Percentiles rank a stretch among this genome's conserved stretches.
phyloP scores from a whole-genome alignment of 108 stramenopile genomes.

The Skeletonema grethae region DNA sequence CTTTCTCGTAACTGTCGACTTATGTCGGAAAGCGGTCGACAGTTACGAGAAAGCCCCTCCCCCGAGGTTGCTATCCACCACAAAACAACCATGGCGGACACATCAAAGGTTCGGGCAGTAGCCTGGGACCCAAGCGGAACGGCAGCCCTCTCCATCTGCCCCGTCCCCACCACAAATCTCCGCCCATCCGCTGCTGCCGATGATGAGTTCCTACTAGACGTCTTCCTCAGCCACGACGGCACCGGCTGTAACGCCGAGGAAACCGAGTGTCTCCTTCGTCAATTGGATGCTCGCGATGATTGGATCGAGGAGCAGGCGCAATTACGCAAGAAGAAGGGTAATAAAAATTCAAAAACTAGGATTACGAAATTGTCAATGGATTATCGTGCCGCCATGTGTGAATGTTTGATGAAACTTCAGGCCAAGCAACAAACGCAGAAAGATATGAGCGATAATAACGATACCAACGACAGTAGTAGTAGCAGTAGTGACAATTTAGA shows the following conservation, averaged over 20 bases:
- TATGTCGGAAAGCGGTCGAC: too few species aligned
- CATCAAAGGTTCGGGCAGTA: constrained; percentile 18
- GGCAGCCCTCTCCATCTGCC: constrained; percentile 30
- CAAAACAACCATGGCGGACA: not conserved
- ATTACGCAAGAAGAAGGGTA: not conserved
- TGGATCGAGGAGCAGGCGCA: constrained; percentile 25
- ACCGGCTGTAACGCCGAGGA: constrained; percentile 67
- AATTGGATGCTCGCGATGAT: constrained; percentile 62
- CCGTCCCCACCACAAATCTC: constrained; percentile 4
- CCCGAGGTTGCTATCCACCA: too few species aligned
- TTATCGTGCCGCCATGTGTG: constrained; percentile 59
- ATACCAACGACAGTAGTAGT: constrained; percentile 19
- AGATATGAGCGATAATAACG: constrained; percentile 8
- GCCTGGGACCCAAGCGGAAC: constrained; percentile 51
- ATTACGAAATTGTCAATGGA: constrained; percentile 31
- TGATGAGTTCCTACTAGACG: constrained; percentile 14
- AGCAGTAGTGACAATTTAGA: constrained; percentile 47
- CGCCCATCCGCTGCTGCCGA: not conserved
- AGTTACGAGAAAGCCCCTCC: too few species aligned
- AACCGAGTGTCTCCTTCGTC: constrained; percentile 60
- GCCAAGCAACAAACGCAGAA: not conserved
- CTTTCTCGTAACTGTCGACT: too few species aligned
- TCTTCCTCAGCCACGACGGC: constrained; percentile 57
- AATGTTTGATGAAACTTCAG: constrained; percentile 55
- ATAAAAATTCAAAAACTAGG: constrained; percentile 4